Evolutionary conservation across 495 filamentous ascomycete species (phyloP), one percentile per base, ranked within the genome.

Genomic region (Penicillium paxilli): DNA sequence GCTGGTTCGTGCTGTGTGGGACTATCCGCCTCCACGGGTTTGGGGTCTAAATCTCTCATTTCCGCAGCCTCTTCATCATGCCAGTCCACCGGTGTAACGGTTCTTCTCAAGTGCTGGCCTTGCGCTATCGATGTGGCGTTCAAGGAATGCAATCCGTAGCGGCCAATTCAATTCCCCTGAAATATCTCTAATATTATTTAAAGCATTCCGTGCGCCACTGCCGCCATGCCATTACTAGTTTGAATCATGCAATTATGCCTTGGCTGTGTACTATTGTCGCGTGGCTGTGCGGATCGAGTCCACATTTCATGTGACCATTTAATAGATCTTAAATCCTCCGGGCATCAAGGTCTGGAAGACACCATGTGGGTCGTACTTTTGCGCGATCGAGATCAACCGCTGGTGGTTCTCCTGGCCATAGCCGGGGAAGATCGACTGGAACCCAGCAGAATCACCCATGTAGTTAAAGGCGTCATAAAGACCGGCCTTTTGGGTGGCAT

Each of bases 271-370:
- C 4, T 37, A 16, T 16, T 4, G 4, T 37, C 33, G 20, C 8
- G 40, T 42, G 40, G 40, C 20, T 22, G 20, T 42, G 20, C 40
- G 19, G 12, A 9, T 42, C 9, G n/a, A 8, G 40, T 23, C 35
- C n/a, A 19, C 9, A 16, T 38, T 19, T 1, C 16, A 38, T 16
- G 16, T n/a, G 35, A 16, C 41, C 24, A 5, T 22, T 54, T 44
- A 63, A 42, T 59, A 63, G 10, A 73, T 54, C 58, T 73, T 71
- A 32, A 68, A 73, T 25, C 70, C 71, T 44, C 71, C 71, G 22
- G 71, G 71, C 16, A 77, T 70, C 44, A 72, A 51, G 26, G 44
- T 72, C 72, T 82, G 78, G 51, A 84, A 84, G 1, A 82, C 64
- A 1, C 63, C 71, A 1, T 69, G 49, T 0, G 79, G 78, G 52